Percentiles rank a stretch among this genome's conserved stretches.
Evolutionary conservation across 495 filamentous ascomycete species (phyloP).

Genomic region (Penicillium cosmopolitanum): DNA sequence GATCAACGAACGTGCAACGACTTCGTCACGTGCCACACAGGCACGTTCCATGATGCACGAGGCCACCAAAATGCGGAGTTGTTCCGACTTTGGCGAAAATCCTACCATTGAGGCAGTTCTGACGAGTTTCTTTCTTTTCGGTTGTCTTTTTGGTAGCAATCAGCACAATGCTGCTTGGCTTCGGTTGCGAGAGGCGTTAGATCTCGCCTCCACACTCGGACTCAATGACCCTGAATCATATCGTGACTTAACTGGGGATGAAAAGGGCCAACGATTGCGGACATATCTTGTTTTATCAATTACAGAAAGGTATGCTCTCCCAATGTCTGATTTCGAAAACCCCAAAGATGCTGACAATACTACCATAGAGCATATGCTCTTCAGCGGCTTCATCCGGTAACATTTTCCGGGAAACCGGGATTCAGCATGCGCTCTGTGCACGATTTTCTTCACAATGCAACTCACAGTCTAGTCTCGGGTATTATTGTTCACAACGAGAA

Average conservation of each 20-base stretch:
- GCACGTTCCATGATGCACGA: constrained; percentile 70
- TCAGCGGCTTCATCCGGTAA: constrained; percentile 54
- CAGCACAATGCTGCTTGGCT: constrained; percentile 61
- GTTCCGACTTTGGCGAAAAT: constrained; percentile 72
- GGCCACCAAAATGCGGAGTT: constrained; percentile 73
- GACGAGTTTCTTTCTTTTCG: constrained; percentile 81
- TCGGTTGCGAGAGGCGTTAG: constrained; percentile 62
- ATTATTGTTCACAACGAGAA: constrained; percentile 51
- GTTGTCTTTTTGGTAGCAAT: constrained; percentile 70
- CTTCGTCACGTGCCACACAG: constrained; percentile 55
- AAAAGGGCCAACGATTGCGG: constrained; percentile 48
- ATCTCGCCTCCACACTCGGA: constrained; percentile 59
- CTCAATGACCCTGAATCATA: constrained; percentile 61
- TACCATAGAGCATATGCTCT: constrained; percentile 69
- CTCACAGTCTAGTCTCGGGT: constrained; percentile 43
- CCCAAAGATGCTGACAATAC: background rate
- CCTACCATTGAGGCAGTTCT: constrained; percentile 71
- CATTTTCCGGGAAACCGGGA: constrained; percentile 41
- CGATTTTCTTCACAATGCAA: constrained; percentile 44
- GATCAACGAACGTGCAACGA: constrained; percentile 46
- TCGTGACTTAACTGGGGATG: constrained; percentile 43
- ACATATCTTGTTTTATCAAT: constrained; percentile 64
- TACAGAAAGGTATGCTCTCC: constrained; percentile 52
- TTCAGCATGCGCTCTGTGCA: constrained; percentile 44
- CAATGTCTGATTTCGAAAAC: background rate